Percentiles rank a stretch among this genome's conserved stretches.
Evolutionary conservation across 2,329 filamentous ascomycete genomes (phyloP).

Genomic region (Calonectria pteridis): DNA sequence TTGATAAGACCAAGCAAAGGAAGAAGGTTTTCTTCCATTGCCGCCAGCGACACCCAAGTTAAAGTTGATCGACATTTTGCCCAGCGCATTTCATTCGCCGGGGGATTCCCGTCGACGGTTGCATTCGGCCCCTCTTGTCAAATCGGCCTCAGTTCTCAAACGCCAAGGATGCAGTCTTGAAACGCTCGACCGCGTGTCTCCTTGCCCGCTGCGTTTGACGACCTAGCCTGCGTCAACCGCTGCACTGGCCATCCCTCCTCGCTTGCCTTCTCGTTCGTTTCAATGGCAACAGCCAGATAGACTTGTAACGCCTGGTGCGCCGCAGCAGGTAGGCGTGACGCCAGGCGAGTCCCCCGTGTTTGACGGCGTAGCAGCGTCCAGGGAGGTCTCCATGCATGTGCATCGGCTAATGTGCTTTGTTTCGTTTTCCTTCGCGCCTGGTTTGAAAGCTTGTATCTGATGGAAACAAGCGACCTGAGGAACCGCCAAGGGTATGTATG

Average conservation of each 20-base stretch:
- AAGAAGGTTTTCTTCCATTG: conserved; percentile 8
- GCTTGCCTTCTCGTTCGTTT: neutral
- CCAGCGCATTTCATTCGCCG: conserved; percentile 3
- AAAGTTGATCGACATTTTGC: conserved; percentile 3
- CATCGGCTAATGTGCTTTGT: conserved; percentile 9
- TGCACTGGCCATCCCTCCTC: conserved; percentile 22
- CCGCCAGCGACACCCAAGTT: conserved; percentile 11
- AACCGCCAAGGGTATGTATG: neutral
- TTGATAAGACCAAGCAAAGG: neutral
- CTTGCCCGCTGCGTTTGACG: conserved; percentile 34
- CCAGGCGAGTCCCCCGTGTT: conserved; percentile 5
- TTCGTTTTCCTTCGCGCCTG: neutral
- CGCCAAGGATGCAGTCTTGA: conserved; percentile 37
- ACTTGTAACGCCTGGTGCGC: neutral
- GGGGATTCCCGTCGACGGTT: conserved; percentile 18
- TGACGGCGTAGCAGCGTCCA: neutral
- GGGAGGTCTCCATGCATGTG: neutral
- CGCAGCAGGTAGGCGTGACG: neutral
- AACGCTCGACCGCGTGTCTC: conserved; percentile 37
- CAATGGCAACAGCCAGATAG: neutral
- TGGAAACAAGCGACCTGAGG: conserved; percentile 14
- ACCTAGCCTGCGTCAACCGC: conserved; percentile 8
- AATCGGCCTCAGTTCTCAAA: conserved; percentile 34
- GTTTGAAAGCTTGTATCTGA: conserved; percentile 8
- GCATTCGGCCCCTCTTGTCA: conserved; percentile 32